Evolutionary conservation across 2,329 filamentous ascomycete species (phyloP).

Genomic region (Fusarium irregulare): DNA sequence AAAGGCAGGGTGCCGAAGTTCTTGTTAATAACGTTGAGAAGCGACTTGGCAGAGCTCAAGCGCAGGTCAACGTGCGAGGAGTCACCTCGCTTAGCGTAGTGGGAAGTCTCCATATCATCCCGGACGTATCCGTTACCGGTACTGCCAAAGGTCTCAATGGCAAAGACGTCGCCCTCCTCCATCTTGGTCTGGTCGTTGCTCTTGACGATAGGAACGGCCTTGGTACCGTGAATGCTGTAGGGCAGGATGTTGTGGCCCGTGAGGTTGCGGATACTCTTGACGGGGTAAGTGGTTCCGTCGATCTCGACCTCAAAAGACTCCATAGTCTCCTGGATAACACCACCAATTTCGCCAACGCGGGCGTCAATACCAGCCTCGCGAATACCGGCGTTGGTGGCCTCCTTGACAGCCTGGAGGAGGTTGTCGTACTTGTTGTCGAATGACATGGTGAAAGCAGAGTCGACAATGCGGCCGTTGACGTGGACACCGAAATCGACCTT

Average conservation of each 20-base stretch:
- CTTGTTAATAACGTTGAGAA: constrained; percentile 92
- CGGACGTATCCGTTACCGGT: constrained; percentile 89
- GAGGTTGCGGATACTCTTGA: constrained; percentile 88
- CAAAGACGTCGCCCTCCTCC: constrained; percentile 96
- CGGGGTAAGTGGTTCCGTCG: constrained; percentile 78
- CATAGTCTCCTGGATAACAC: constrained; percentile 88
- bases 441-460: constrained; percentile 82
- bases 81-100: constrained; percentile 83
- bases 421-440: constrained; percentile 82
- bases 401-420: constrained; percentile 77
- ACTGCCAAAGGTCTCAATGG: constrained; percentile 95
- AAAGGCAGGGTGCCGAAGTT: constrained; percentile 95
- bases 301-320: constrained; percentile 92
- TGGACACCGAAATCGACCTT: constrained; percentile 88
- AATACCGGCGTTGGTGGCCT: constrained; percentile 86
- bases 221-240: constrained; percentile 91
- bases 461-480: constrained; percentile 82
- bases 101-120: constrained; percentile 90
- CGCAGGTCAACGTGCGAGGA: constrained; percentile 80
- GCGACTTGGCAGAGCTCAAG: constrained; percentile 82
- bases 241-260: constrained; percentile 91
- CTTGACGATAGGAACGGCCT: constrained; percentile 95
- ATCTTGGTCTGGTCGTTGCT: constrained; percentile 90
- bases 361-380: constrained; percentile 90
- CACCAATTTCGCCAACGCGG: constrained; percentile 86